Evolutionary conservation across 352 stramenopile species (phyloP).

Genomic region (Globisporangium uncinulatum): DNA sequence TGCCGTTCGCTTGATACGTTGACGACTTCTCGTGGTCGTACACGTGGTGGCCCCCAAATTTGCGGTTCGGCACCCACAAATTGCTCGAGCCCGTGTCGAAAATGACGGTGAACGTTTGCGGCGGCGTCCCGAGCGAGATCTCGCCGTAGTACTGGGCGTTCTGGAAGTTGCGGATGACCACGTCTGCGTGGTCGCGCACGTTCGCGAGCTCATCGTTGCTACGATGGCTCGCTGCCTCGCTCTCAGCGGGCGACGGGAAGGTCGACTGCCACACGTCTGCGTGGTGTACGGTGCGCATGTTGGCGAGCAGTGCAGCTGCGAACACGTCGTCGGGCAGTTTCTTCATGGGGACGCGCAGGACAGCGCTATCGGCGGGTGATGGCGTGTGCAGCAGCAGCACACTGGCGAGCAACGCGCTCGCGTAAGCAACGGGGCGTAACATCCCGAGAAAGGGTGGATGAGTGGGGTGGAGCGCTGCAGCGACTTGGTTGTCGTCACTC

Average conservation of each 20-base stretch:
- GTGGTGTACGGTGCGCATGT: slow-evolving; percentile 30
- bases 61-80: slow-evolving; percentile 21
- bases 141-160: slow-evolving; percentile 95
- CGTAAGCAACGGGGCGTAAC: slow-evolving; percentile 11
- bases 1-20: slow-evolving; percentile 62
- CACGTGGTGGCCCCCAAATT: slow-evolving; percentile 23
- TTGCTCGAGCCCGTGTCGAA: slow-evolving; percentile 32
- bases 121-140: slow-evolving; percentile 48
- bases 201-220: not conserved
- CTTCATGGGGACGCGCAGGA: slow-evolving; percentile 67
- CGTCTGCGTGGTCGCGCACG: slow-evolving; percentile 21
- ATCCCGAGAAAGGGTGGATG: too few species aligned
- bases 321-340: slow-evolving; percentile 66
- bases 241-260: slow-evolving; percentile 11
- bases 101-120: slow-evolving; percentile 26
- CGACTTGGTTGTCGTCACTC: not conserved
- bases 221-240: slow-evolving; percentile 1
- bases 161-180: slow-evolving; percentile 87
- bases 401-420: slow-evolving; percentile 9
- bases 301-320: slow-evolving; percentile 42
- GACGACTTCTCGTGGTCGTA: slow-evolving; percentile 66
- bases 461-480: not conserved
- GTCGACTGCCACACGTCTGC: slow-evolving; percentile 45
- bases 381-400: slow-evolving; percentile 8
- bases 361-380: slow-evolving; percentile 9